Conservation (phyloP, 805 yeast genomes). For the Metschnikowia colocasiae region DNA sequence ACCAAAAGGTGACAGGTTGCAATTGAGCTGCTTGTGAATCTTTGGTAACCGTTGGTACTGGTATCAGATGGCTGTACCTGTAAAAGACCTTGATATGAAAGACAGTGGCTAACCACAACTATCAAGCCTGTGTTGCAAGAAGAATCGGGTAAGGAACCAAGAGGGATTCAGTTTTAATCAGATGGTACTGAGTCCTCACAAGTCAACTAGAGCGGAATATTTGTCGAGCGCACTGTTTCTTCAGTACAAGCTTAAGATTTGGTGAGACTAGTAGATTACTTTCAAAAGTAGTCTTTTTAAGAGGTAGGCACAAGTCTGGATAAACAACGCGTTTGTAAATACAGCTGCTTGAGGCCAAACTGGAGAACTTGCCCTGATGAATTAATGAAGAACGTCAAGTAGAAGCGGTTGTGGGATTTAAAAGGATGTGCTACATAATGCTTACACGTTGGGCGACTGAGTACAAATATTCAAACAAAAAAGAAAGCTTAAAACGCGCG, state of each 20-base stretch:
- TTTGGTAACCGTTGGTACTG: not conserved
- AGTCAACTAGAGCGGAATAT: not conserved
- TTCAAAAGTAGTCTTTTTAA: not conserved
- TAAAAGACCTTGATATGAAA: not conserved
- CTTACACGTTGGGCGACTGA: slow-evolving; percentile 1
- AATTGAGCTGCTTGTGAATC: not conserved
- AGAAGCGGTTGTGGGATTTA: not conserved
- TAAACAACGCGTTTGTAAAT: not conserved
- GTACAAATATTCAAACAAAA: not conserved
- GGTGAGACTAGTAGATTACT: not conserved
- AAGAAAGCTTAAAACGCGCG: slow-evolving; percentile 3
- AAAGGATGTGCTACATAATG: slow-evolving; percentile 4
- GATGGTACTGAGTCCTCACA: not conserved
- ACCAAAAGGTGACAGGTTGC: not conserved
- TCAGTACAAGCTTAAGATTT: not conserved
- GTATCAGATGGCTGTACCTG: not conserved
- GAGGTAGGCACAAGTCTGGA: not conserved
- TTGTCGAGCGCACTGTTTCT: not conserved
- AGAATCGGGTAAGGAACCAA: not conserved
- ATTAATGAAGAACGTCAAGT: not conserved
- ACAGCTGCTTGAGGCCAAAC: not conserved
- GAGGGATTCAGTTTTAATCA: not conserved
- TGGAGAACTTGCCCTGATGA: not conserved
- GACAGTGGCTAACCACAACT: not conserved
- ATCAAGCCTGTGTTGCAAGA: not conserved